Evolutionary conservation across 2,329 filamentous ascomycete genomes (phyloP), one percentile per base, ranked within the genome.

Genomic region (Hypoxylon sp.): DNA sequence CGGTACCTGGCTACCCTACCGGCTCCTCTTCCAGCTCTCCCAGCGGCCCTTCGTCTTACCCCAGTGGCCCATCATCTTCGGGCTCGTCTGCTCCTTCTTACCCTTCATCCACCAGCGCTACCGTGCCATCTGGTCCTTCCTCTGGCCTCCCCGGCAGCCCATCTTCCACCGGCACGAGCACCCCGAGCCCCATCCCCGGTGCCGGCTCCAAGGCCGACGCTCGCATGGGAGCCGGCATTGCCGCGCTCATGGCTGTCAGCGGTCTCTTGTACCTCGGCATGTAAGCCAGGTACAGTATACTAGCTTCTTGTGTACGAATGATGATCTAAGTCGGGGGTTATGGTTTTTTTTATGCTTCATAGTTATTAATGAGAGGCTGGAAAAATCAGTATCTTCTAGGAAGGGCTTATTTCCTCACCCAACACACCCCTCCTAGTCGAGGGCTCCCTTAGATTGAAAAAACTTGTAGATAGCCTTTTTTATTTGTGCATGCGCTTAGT

Each of bases 181-280:
- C 35, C 14, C 24, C 69, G 10, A 55, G 66, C 29, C 44, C 70
- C 1, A 19, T 68, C 22, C 54, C 67, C 2, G 54, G 47, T 22
- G 57, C 72, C 9, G 71, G 65, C 13, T 66, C 69, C 37, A 53
- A 52, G 17, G 66, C 60, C 17, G 66, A 67, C 29, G 63, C 70
- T 9, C 67, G 71, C 26, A 13, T 72, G 46, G 73, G 67, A 5
- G 67, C 70, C 3, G 62, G 67, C 53, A 17, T 75, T 22, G 71
- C 52, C 2, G 74, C 67, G 11, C 59, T 74, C 59, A 35, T 75
- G 11, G 29, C 75, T 24, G 72, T 63, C 35, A 52, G 66, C 46
- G 71, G 66, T 10, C 52, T 73, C n/a, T 68, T 69, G 5, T 71
- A 72, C 69, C 57, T 76, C 19, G 70, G 61, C 57, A 60, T 76